Conservation (phyloP, 352 stramenopile species). For the Phytophthora melonis region DNA sequence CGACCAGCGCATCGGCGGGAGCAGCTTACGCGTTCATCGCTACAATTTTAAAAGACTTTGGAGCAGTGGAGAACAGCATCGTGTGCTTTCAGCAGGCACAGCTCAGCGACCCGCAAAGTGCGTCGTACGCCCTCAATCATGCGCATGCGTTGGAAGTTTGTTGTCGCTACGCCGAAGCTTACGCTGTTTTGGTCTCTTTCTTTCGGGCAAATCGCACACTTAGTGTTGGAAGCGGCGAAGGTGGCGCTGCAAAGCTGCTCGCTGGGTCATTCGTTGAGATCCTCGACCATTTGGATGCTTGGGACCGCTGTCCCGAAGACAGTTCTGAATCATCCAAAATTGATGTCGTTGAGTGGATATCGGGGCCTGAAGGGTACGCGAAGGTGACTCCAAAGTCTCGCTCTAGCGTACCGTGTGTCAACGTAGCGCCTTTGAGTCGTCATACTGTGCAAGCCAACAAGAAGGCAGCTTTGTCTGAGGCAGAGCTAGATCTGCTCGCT, state of each 20-base stretch:
- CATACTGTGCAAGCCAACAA: conserved; percentile 7
- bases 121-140: conserved; percentile 74
- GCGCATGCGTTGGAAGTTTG: conserved; percentile 67
- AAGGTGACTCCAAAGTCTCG: conserved; percentile 25
- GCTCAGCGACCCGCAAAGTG: conserved; percentile 44
- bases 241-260: conserved; percentile 21
- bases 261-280: conserved; percentile 43
- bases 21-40: conserved; percentile 79
- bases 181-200: conserved; percentile 51
- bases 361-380: conserved; percentile 25
- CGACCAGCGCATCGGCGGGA: conserved; percentile 51
- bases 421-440: background rate
- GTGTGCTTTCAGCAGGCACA: conserved; percentile 66
- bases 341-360: conserved; percentile 39
- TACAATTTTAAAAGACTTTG: conserved; percentile 79
- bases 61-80: conserved; percentile 60
- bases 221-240: conserved; percentile 30
- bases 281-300: conserved; percentile 38
- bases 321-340: background rate
- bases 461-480: conserved; percentile 25
- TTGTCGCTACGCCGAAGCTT: conserved; percentile 55
- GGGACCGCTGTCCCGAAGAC: conserved; percentile 6
- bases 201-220: conserved; percentile 49
- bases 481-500: conserved; percentile 83
- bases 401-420: background rate